Evolutionary conservation across 306 rosid species (phyloP).

Genomic region (Lathyrus oleraceus): DNA sequence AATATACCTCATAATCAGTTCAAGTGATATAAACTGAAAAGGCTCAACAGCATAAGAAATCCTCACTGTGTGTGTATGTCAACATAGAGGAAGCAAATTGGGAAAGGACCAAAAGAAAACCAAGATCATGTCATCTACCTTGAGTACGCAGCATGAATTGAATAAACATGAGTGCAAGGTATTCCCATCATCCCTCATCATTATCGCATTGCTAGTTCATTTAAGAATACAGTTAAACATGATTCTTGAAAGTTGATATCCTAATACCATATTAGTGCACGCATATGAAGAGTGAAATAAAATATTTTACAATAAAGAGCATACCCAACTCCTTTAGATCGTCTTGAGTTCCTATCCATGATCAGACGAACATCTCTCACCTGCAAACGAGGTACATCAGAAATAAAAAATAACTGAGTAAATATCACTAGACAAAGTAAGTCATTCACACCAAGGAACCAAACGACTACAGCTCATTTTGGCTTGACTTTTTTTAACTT

Average conservation of each 20-base stretch:
- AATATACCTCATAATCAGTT: conserved; percentile 35
- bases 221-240: conserved; percentile 99
- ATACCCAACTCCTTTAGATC: conserved; percentile 99
- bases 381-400: conserved; percentile 48
- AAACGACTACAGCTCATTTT: conserved; percentile 13
- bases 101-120: conserved; percentile 60
- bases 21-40: conserved; percentile 44
- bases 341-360: conserved; percentile 99
- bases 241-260: conserved; percentile 69
- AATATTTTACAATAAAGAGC: conserved; percentile 43
- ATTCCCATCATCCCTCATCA: conserved; percentile 99
- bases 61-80: conserved; percentile 47
- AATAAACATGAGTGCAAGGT: conserved; percentile 99
- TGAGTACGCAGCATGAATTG: conserved; percentile 99
- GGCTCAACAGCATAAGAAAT: conserved; percentile 45
- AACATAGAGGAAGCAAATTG: conserved; percentile 61
- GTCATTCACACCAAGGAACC: conserved; percentile 22
- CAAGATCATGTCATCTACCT: conserved; percentile 98
- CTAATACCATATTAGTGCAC: conserved; percentile 61
- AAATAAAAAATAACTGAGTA: conserved; percentile 1
- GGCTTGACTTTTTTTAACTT: neutral
- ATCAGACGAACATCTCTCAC: conserved; percentile 98
- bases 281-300: conserved; percentile 40
- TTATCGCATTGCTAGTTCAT: conserved; percentile 99
- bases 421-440: conserved; percentile 14